Conservation (phyloP, 192 early-diverging fungal genomes). For the Coemansia sp. region DNA sequence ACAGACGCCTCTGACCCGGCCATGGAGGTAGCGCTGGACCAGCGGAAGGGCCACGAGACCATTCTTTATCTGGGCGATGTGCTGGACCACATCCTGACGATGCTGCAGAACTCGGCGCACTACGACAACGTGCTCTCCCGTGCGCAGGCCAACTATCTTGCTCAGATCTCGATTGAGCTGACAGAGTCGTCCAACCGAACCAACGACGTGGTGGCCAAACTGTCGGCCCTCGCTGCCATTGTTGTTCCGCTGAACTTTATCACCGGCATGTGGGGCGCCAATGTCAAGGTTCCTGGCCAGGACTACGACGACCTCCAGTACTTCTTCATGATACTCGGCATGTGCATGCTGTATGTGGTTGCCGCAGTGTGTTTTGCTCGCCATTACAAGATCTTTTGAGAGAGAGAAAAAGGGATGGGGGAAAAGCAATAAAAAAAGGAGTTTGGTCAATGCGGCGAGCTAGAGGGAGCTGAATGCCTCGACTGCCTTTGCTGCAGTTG, state of each 20-base stretch:
- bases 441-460: neutral
- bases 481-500: conserved; percentile 49
- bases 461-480: conserved; percentile 37
- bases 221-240: conserved; percentile 88
- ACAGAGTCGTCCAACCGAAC: conserved; percentile 77
- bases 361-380: conserved; percentile 39
- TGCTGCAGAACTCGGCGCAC: conserved; percentile 76
- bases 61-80: conserved; percentile 77
- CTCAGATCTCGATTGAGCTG: conserved; percentile 76
- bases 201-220: conserved; percentile 83
- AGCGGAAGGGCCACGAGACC: conserved; percentile 61
- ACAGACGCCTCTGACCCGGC: conserved; percentile 5
- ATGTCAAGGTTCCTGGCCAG: conserved; percentile 56
- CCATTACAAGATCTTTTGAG: conserved; percentile 42
- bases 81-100: conserved; percentile 78
- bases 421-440: neutral
- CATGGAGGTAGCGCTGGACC: conserved; percentile 39
- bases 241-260: conserved; percentile 90
- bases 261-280: conserved; percentile 73
- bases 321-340: conserved; percentile 48
- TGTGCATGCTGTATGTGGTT: conserved; percentile 41
- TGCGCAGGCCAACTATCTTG: conserved; percentile 75
- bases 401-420: neutral
- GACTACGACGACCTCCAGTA: conserved; percentile 44
- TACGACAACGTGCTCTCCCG: conserved; percentile 71